A percentile compares a stretch with the other conserved stretches of the same genome.
Evolutionary conservation across 805 yeast species (phyloP).

Genomic region (Sungouiella thailandica): DNA sequence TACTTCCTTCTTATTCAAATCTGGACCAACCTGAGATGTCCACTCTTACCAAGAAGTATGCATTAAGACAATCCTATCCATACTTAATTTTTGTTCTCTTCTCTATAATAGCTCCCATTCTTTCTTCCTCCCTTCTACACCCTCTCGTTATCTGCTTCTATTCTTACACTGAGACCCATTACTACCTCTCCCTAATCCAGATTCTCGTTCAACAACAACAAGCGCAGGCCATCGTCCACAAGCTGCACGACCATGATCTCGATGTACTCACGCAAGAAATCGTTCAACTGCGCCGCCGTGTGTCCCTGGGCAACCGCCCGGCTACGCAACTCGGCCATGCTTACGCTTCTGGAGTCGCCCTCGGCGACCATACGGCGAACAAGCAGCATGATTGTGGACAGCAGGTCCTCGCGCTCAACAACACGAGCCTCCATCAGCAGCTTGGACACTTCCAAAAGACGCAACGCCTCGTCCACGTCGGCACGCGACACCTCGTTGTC

Average conservation of each 20-base stretch:
- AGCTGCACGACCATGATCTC: slow-evolving; percentile 71
- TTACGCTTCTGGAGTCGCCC: slow-evolving; percentile 18
- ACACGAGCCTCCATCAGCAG: slow-evolving; percentile 64
- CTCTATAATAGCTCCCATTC: too few species aligned
- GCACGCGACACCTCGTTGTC: slow-evolving; percentile 61
- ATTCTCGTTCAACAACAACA: slow-evolving; percentile 50
- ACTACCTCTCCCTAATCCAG: too few species aligned
- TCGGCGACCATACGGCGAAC: slow-evolving; percentile 45
- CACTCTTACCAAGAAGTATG: too few species aligned
- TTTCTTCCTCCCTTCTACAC: neutral
- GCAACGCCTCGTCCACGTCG: slow-evolving; percentile 94
- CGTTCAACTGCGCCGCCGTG: slow-evolving; percentile 71
- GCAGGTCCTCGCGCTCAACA: slow-evolving; percentile 52
- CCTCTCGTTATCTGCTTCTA: neutral
- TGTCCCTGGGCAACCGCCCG: slow-evolving; percentile 76
- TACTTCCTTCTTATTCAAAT: too few species aligned
- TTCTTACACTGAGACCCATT: slow-evolving; percentile 14
- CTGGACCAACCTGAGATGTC: too few species aligned
- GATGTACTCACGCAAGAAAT: slow-evolving; percentile 71
- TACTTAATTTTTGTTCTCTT: neutral
- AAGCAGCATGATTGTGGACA: slow-evolving; percentile 50
- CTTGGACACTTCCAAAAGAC: slow-evolving; percentile 83
- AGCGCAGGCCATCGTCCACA: slow-evolving; percentile 62
- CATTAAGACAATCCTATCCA: neutral
- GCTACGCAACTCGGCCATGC: slow-evolving; percentile 49